Evolutionary conservation across 169 alveolate species (phyloP), one percentile per base, ranked within the genome.

Genomic region (Besnoitia besnoiti): DNA sequence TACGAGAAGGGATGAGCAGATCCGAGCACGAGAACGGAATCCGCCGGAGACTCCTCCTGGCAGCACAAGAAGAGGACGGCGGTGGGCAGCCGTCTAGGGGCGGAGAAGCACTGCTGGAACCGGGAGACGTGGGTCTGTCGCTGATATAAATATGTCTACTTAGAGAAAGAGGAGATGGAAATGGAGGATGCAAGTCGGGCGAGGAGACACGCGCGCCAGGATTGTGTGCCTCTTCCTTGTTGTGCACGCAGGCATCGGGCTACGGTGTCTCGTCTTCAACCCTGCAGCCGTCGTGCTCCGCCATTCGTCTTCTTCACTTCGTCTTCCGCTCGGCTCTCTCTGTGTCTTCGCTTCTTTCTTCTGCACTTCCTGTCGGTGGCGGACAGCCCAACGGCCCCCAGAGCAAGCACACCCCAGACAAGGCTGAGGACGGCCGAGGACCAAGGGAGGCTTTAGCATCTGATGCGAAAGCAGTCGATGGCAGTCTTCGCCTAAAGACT

Each of bases 291-390:
- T 10, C 67, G n/a, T 55, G 7, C 67, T 3, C 67, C 67, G 67
- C 67, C 67, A n/a, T 37, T 73, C 82, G 82, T n/a, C 82, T 73
- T 39, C 82, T 73, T 27, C 82, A 73, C 82, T 73, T 73, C n/a
- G 82, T 73, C n/a, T 73, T 73, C 46, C 39, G 46, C 12, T 73
- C 82, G 8, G 47, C 47, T 73, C 47, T 37, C 44, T 73, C 82
- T 16, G 47, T 73, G 30, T 37, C 46, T 35, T 39, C 82, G 8
- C 82, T 73, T 5, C 82, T 73, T n/a, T 10, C 82, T 16, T 19
- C 47, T 10, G 80, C 80, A 1, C n/a, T 35, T 3, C 47, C 80
- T 5, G 44, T 30, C 12, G 42, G 80, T 30, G n/a, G 44, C 10
- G 80, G 44, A 30, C 10, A 67, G 40, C 10, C 80, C 4, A 37